Evolutionary conservation across 2,329 filamentous ascomycete genomes (phyloP), one percentile per base, ranked within the genome.

Genomic region (Colletotrichum phormii): DNA sequence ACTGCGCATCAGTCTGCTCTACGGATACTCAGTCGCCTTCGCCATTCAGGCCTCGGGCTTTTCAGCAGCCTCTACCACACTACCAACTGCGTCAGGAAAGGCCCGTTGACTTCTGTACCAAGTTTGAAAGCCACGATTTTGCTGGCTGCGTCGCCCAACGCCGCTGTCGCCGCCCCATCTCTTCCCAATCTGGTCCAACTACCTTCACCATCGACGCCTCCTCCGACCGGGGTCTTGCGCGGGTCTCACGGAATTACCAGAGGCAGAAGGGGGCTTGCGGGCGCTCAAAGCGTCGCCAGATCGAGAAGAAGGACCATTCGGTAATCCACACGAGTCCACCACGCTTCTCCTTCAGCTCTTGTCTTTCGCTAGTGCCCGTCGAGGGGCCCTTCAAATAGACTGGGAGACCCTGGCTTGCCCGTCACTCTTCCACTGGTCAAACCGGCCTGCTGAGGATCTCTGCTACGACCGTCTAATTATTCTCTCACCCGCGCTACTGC

Each of bases 161-260:
- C 37, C 13, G 37, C 37, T 42, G 37, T 42, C 37, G 37, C 37
- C 37, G 37, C 59, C 57, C 59, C 59, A 64, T 53, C 46, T 59
- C 37, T 24, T 59, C 24, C 59, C 29, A 64, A 26, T 46, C 51
- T 55, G 57, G 51, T 22, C 67, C 54, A 37, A 51, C 62, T 66
- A 49, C 46, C 49, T 63, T 67, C 71, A 62, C 71, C 62, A 58
- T 71, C 37, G 57, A 62, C 71, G 71, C 71, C 67, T 66, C 71
- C 31, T 63, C 42, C 42, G 24, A 57, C 61, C 18, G 61, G 67
- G 67, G 71, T 49, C 35, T 31, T 6, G 26, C 65, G 59, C 68
- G 63, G 64, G 68, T 71, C 68, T 42, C 24, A 37, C 64, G 64
- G 68, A 71, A 71, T 71, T 61, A 31, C 57, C 35, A 67, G 64